Evolutionary conservation across 1,284 basidiomycete genomes (phyloP).

Genomic region (Cutaneotrichosporon mucoides): DNA sequence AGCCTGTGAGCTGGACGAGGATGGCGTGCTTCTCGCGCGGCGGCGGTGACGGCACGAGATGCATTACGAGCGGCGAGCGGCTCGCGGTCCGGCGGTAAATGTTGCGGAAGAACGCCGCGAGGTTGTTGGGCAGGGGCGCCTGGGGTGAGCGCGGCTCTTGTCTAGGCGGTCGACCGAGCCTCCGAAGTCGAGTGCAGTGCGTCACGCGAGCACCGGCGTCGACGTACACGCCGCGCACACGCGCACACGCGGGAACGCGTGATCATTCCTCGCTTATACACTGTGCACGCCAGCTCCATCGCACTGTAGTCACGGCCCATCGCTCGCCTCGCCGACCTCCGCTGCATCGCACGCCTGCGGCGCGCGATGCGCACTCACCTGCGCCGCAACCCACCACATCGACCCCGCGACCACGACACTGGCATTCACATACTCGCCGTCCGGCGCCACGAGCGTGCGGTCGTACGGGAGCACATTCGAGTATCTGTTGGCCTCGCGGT

Average conservation of each 20-base stretch:
- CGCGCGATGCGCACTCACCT: slow-evolving; percentile 28
- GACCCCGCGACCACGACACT: slow-evolving; percentile 35
- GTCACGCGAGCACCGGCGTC: no score
- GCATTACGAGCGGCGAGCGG: not conserved
- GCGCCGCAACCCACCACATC: slow-evolving; percentile 42
- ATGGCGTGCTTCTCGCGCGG: slow-evolving; percentile 21
- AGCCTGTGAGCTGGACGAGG: slow-evolving; percentile 44
- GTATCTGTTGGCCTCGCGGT: slow-evolving; percentile 34
- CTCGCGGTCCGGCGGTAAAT: slow-evolving; percentile 27
- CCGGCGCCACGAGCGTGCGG: slow-evolving; percentile 33
- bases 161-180: not conserved
- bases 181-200: not conserved
- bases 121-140: slow-evolving; percentile 37
- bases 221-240: no score
- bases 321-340: no score
- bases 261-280: no score
- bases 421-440: slow-evolving; percentile 38
- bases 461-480: slow-evolving; percentile 43
- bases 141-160: slow-evolving; percentile 6
- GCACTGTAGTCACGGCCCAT: no score
- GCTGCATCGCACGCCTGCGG: not conserved
- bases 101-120: slow-evolving; percentile 35
- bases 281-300: no score
- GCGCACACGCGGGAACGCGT: no score
- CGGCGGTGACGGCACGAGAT: not conserved